A percentile compares a stretch with the other conserved stretches of the same genome.
These are phyloP conservation scores for Scedosporium dehoogii DNA, from an alignment of 2,329 filamentous ascomycete genomes.

Conservation along the genomic window DNA sequence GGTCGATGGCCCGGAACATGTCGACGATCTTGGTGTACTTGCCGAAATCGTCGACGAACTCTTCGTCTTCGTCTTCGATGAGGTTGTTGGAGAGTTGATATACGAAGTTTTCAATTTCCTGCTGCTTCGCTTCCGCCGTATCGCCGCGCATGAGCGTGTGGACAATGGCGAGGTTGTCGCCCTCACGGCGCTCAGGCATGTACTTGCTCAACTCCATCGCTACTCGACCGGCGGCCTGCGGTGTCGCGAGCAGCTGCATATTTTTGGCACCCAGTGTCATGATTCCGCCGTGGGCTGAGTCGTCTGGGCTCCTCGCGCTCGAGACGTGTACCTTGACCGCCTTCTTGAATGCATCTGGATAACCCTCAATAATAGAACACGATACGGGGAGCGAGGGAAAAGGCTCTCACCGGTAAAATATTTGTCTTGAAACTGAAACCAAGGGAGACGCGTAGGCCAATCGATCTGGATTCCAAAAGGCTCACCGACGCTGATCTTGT, in stretches of 20 bases:
- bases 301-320: background rate
- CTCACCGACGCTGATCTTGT: background rate
- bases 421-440: conserved; percentile 3
- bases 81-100: conserved; percentile 3
- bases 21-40: conserved; percentile 3
- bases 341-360: too few relatives aligned
- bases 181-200: background rate
- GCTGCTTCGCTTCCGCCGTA: background rate
- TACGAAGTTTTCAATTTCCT: background rate
- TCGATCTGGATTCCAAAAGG: background rate
- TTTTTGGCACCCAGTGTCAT: background rate
- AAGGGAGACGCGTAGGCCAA: background rate
- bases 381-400: too few relatives aligned
- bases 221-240: background rate
- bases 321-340: too few relatives aligned
- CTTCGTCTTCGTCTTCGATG: background rate
- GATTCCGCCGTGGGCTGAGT: background rate
- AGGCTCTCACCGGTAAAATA: background rate
- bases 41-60: background rate
- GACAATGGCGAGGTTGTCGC: background rate
- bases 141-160: background rate
- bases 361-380: too few relatives aligned
- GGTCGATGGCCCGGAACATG: background rate
- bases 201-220: background rate
- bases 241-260: background rate